Evolutionary conservation across 2,329 filamentous ascomycete species (phyloP), one percentile per base, ranked within the genome.

Genomic region (Neodidymelliopsis sp.): DNA sequence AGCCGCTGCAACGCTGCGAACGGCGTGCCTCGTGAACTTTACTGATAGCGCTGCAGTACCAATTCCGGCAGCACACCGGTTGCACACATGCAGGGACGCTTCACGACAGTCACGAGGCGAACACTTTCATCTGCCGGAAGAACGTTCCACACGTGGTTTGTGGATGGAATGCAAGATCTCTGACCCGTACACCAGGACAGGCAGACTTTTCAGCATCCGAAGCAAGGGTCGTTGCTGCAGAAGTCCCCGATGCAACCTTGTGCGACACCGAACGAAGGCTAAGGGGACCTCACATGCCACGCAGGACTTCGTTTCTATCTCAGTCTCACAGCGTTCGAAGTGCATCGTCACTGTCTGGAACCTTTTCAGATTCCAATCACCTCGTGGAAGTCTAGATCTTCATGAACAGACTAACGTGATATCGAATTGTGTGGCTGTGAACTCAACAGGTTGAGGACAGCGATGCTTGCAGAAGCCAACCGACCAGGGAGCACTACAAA

Each of bases 141-240:
- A n/a, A 38, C 23, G 28, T 6, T 24, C 13, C 34, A 18, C 46
- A 49, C 46, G 46, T 49, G 46, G 46, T 23, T 11, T 24, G 18
- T 4, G 15, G 28, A 34, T 23, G 34, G 46, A 49, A 43, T 49
- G 46, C 28, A 38, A 8, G 16, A 9, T 44, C 46, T 49, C 39
- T 37, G 39, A 34, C 38, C 46, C 46, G 28, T n/a, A 29, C 25
- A 44, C 46, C 39, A 39, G 39, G 46, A 39, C 11, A 4, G 10
- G 5, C 10, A 20, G n/a, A 15, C 15, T 28, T 10, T 33, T 28
- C 13, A 24, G 28, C 27, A 25, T n/a, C 16, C n/a, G 12, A 34
- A 28, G 46, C 4, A 34, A 43, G 18, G 33, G 34, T 11, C 22
- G 11, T 13, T 13, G 38, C 28, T 43, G 46, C 39, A 49, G 33